A percentile compares a stretch with the other conserved stretches of the same genome.
Evolutionary conservation across 2,329 filamentous ascomycete genomes (phyloP).

Genomic region (Scedosporium apiospermum): DNA sequence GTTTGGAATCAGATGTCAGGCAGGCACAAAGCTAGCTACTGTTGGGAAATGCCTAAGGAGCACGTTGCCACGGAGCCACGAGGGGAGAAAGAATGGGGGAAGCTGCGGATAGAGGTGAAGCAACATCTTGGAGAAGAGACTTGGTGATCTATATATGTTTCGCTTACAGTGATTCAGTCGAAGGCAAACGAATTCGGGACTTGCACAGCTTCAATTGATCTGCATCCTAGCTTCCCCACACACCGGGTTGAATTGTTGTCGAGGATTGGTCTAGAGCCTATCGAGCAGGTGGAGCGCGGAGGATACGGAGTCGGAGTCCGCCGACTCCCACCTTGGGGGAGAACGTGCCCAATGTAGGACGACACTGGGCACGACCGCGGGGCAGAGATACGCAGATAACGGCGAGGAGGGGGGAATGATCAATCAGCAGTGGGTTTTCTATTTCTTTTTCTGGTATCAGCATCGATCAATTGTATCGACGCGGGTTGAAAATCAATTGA

Average conservation of each 20-base stretch:
- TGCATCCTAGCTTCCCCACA: not conserved
- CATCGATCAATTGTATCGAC: too few species aligned
- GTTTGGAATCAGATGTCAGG: not conserved
- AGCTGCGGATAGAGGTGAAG: too few species aligned
- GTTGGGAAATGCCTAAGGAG: not conserved
- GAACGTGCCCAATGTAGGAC: not conserved
- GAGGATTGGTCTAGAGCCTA: not conserved
- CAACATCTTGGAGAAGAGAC: too few species aligned
- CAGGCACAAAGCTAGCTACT: not conserved
- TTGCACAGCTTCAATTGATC: not conserved
- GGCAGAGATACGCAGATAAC: not conserved
- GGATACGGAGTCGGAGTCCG: constrained; percentile 1
- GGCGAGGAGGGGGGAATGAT: not conserved
- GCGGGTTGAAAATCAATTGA: too few species aligned
- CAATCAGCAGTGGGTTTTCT: not conserved
- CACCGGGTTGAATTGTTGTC: not conserved
- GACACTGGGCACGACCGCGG: too few species aligned
- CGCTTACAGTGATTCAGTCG: not conserved
- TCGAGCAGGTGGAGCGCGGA: not conserved
- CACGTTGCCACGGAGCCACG: not conserved
- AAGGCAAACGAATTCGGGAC: not conserved
- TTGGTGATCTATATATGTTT: too few species aligned
- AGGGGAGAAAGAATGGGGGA: not conserved
- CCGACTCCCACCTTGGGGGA: not conserved
- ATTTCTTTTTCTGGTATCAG: too few species aligned